phyloP scores from a whole-genome alignment of 202 grass and related monocot species.

The Cymbopogon flexuosus region DNA sequence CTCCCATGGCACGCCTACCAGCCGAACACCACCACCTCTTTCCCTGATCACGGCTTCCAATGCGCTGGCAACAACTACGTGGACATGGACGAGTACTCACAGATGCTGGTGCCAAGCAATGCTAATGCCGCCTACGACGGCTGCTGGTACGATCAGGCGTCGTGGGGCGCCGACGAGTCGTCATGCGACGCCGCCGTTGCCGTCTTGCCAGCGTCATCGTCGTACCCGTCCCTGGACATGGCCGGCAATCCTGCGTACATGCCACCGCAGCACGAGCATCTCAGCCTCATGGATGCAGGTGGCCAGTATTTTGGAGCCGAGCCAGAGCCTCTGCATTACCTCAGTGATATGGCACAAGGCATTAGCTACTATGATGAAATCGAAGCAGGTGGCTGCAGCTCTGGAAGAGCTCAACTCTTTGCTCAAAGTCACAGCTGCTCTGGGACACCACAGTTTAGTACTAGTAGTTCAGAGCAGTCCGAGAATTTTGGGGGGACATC shows the following conservation, averaged over 20 bases:
- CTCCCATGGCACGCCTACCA: slow-evolving; percentile 9
- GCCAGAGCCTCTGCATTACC: slow-evolving; percentile 3
- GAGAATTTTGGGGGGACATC: background rate
- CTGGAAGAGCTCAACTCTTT: background rate
- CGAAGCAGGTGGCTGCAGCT: background rate
- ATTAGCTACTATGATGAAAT: background rate
- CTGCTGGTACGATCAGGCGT: background rate
- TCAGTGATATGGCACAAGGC: slow-evolving; percentile 5
- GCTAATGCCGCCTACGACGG: background rate
- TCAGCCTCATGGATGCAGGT: background rate
- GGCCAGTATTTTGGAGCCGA: background rate
- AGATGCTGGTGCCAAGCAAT: background rate
- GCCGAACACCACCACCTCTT: background rate
- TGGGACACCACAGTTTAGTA: background rate
- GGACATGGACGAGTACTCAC: background rate
- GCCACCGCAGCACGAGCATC: background rate
- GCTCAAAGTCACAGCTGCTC: background rate
- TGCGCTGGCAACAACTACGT: slow-evolving; percentile 2
- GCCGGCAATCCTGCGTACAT: background rate
- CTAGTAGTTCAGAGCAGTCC: background rate
- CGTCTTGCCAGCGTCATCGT: background rate
- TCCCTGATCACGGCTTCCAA: background rate
- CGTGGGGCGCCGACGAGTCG: background rate
- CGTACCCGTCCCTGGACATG: background rate
- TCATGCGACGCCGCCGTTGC: background rate